Evolutionary conservation across 345 rosid genomes (phyloP).

Genomic region (Boechera retrofracta): DNA sequence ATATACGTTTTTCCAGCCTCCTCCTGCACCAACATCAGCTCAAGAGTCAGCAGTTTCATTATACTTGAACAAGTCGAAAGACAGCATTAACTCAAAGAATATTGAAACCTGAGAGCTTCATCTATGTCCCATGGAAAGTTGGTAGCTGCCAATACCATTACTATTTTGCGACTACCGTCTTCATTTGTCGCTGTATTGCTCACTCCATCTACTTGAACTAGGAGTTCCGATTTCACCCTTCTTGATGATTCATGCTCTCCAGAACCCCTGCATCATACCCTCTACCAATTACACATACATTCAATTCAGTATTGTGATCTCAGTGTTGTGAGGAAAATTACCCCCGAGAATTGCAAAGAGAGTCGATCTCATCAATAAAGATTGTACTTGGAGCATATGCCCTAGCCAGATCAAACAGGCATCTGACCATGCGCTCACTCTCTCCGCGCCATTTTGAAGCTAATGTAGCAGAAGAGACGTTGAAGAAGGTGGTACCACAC

Average conservation of each 20-base stretch:
- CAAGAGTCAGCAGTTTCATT: slow-evolving; percentile 7
- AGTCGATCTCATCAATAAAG: slow-evolving; percentile 96
- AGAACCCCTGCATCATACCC: slow-evolving; percentile 65
- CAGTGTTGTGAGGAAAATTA: slow-evolving; percentile 45
- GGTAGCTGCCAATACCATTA: slow-evolving; percentile 99
- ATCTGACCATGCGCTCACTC: slow-evolving; percentile 98
- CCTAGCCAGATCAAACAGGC: slow-evolving; percentile 94
- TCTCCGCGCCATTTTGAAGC: slow-evolving; percentile 99
- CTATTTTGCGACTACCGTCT: slow-evolving; percentile 96
- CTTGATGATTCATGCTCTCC: slow-evolving; percentile 99
- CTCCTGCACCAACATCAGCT: slow-evolving; percentile 64
- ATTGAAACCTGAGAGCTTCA: slow-evolving; percentile 85
- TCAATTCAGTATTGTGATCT: slow-evolving; percentile 5
- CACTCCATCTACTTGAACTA: slow-evolving; percentile 99
- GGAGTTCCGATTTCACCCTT: slow-evolving; percentile 99
- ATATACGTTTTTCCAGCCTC: slow-evolving; percentile 98
- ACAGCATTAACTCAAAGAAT: not conserved
- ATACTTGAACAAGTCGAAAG: not conserved
- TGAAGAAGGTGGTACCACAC: slow-evolving; percentile 96
- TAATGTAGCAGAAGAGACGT: slow-evolving; percentile 94
- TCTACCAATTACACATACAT: slow-evolving; percentile 11
- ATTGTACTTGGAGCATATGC: slow-evolving; percentile 99
- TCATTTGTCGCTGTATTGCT: slow-evolving; percentile 86
- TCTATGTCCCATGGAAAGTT: slow-evolving; percentile 99
- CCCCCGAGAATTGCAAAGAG: slow-evolving; percentile 98